Evolutionary conservation across 495 filamentous ascomycete species (phyloP).

Genomic region (Daldinia grandis): DNA sequence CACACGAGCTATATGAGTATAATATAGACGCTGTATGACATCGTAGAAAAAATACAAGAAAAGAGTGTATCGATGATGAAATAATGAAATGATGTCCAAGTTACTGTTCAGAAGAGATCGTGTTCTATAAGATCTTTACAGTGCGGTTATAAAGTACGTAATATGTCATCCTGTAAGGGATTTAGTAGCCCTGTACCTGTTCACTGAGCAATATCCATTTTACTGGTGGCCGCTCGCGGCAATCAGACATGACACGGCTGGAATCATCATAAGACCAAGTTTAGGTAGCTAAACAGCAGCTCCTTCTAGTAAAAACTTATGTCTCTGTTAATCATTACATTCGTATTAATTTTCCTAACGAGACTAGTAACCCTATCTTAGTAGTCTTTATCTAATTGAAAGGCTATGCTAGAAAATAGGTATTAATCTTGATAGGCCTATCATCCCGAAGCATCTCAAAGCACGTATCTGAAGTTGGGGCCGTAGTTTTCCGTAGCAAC

Average conservation of each 20-base stretch:
- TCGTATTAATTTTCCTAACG: not conserved
- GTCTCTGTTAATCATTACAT: not conserved
- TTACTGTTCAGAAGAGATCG: too few species aligned
- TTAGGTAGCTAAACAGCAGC: not conserved
- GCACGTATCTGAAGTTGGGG: conserved; percentile 49
- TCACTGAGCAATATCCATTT: not conserved
- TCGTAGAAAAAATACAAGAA: too few species aligned
- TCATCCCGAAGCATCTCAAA: conserved; percentile 27
- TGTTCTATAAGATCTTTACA: too few species aligned
- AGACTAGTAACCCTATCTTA: not conserved
- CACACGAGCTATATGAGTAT: too few species aligned
- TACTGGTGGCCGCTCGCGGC: too few species aligned
- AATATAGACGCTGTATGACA: too few species aligned
- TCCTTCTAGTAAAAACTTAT: not conserved
- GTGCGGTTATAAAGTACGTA: too few species aligned
- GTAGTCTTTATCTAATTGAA: not conserved
- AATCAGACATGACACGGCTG: not conserved
- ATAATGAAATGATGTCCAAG: too few species aligned
- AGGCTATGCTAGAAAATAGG: not conserved
- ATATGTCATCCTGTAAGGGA: too few species aligned
- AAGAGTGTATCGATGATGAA: too few species aligned
- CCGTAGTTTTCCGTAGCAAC: conserved; percentile 48
- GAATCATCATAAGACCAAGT: not conserved
- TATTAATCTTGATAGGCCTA: conserved; percentile 9
- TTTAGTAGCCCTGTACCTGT: not conserved